These are phyloP conservation scores for Verticillium klebahnii DNA, from an alignment of 2,329 filamentous ascomycete species.

Conservation along the genomic window DNA sequence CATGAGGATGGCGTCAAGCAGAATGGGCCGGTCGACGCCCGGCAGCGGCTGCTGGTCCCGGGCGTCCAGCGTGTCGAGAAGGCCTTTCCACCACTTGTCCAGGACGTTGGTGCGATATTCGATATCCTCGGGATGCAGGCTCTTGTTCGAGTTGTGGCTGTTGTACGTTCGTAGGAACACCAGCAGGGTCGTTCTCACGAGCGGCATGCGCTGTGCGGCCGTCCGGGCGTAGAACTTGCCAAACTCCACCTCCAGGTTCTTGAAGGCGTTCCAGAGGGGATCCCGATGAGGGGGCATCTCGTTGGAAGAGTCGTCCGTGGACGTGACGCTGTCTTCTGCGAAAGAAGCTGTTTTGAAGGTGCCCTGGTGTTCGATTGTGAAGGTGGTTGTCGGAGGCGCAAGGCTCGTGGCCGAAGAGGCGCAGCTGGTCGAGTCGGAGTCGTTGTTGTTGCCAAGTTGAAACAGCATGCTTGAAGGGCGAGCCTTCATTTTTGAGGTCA, in stretches of 20 bases:
- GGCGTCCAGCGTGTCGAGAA: slow-evolving; percentile 78
- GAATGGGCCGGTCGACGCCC: slow-evolving; percentile 74
- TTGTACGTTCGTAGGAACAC: slow-evolving; percentile 73
- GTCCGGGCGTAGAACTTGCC: slow-evolving; percentile 65
- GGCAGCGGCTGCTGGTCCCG: slow-evolving; percentile 65
- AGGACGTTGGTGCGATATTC: slow-evolving; percentile 75
- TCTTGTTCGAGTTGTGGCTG: slow-evolving; percentile 59
- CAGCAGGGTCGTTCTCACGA: slow-evolving; percentile 67
- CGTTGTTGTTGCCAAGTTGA: slow-evolving; percentile 30
- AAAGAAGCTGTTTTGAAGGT: slow-evolving; percentile 33
- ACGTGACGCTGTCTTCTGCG: slow-evolving; percentile 29
- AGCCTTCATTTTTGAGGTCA: slow-evolving; percentile 45
- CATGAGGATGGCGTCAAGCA: slow-evolving; percentile 72
- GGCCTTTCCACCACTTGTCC: slow-evolving; percentile 84
- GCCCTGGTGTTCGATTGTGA: slow-evolving; percentile 12
- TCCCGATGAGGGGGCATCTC: slow-evolving; percentile 43
- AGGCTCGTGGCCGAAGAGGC: slow-evolving; percentile 43
- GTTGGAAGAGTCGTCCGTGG: slow-evolving; percentile 40
- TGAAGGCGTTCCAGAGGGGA: slow-evolving; percentile 51
- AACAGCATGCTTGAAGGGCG: slow-evolving; percentile 36
- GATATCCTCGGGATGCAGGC: slow-evolving; percentile 71
- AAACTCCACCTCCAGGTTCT: slow-evolving; percentile 45
- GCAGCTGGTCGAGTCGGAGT: slow-evolving; percentile 35
- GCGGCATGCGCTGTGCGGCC: slow-evolving; percentile 66
- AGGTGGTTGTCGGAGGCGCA: slow-evolving; percentile 30